Base-by-base conservation (phyloP, 2,329 filamentous ascomycete species). In the Pyrenophora graminea region DNA sequence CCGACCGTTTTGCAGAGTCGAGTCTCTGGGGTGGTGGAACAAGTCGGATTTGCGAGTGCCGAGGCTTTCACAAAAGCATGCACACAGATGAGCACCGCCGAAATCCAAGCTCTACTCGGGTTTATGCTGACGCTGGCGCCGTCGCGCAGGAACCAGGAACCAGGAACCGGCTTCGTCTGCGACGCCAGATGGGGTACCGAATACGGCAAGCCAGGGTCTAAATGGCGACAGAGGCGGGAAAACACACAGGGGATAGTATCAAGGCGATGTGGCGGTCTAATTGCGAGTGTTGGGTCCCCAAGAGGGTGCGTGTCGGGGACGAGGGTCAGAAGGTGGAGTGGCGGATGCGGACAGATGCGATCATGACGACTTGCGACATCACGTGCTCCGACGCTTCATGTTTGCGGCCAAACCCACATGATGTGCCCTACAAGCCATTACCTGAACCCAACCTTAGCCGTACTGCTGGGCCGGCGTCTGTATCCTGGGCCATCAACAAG, bases 241-340 rank as follows among this genome's bases (percentile, higher is more conserved):
- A 21, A 15, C 40, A 31, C 7, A 39, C 31, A 17, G 27, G 7
- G 30, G 15, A 39, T 13, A 25, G 23, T 23, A 27, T 10, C 31
- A 30, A 15, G 43, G 48, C 23, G 25, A 21, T 21, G 38, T 17
- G 9, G 12, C 27, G 18, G 9, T 23, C n/a, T 56, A 39, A 23
- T 32, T 43, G 41, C 30, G 36, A 18, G 31, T 52, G 38, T 45
- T 36, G 48, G 52, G 55, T 53, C 52, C 52, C 52, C 55, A 51
- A 55, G 39, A 50, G 55, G 46, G 55, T 42, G 43, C 48, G 47
- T 55, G 51, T 48, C 42, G 40, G 45, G 32, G 48, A 43, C 34
- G 21, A 33, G 50, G 39, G 51, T 42, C 54, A 46, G 32, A 46
- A 45, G 47, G 31, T 42, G 42, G 50, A 45, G 50, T 53, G 50